Conservation (phyloP, 805 yeast species). For the Kodamaea leandrae region DNA sequence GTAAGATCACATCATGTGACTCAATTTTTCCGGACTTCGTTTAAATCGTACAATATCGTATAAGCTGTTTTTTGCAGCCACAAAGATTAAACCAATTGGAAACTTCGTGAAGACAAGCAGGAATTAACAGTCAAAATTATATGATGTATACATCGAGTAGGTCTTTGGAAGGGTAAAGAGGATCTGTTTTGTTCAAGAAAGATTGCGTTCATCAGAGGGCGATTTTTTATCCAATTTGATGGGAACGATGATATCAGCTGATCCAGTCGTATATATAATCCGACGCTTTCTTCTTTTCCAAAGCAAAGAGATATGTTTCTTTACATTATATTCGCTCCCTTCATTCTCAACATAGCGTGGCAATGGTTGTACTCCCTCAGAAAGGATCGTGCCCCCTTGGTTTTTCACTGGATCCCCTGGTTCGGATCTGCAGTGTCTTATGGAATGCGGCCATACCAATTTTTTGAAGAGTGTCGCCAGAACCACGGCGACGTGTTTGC, state of each 20-base stretch:
- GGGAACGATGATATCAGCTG: neutral
- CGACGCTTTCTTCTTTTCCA: neutral
- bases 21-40: neutral
- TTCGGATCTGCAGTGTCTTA: constrained; percentile 84
- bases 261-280: neutral
- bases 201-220: too few species aligned
- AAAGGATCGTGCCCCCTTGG: constrained; percentile 82
- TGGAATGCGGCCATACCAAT: constrained; percentile 93
- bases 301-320: neutral
- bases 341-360: constrained; percentile 61
- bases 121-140: too few species aligned
- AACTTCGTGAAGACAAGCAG: neutral
- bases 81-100: neutral
- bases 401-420: constrained; percentile 93
- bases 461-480: constrained; percentile 72
- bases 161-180: too few species aligned
- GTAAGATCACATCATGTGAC: constrained; percentile 4
- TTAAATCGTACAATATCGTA: neutral
- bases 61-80: constrained; percentile 3
- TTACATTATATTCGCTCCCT: neutral
- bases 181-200: too few species aligned
- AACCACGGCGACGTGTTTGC: constrained; percentile 92
- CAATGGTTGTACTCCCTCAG: constrained; percentile 65
- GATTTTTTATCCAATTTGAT: too few species aligned
- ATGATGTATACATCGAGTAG: too few species aligned